These are phyloP conservation scores for Plantago ovata DNA, from an alignment of 257 asterid genomes.

Conservation along the genomic window DNA sequence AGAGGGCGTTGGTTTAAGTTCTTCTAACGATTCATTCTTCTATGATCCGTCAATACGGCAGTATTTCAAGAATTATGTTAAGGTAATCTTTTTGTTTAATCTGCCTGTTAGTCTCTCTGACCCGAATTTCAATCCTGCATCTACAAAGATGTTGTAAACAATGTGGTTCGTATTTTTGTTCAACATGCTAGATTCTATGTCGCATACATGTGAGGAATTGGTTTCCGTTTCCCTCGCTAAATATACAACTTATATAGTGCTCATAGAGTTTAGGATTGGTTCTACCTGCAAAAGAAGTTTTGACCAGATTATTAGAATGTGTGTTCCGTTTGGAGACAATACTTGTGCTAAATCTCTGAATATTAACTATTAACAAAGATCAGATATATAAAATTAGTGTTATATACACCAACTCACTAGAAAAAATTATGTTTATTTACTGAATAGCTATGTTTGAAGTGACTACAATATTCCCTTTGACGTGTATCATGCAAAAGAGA, in stretches of 20 bases:
- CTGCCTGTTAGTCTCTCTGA: slow-evolving; percentile 6
- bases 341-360: too few relatives aligned
- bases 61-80: slow-evolving; percentile 78
- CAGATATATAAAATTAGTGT: too few relatives aligned
- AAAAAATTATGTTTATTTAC: too few relatives aligned
- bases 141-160: neutral
- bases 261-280: slow-evolving; percentile 10
- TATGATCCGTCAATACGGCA: slow-evolving; percentile 89
- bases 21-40: slow-evolving; percentile 96
- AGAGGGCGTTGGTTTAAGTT: slow-evolving; percentile 87
- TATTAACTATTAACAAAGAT: too few relatives aligned
- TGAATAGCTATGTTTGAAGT: too few relatives aligned
- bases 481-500: too few relatives aligned
- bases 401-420: too few relatives aligned
- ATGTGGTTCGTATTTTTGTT: slow-evolving; percentile 17
- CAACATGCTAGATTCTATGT: slow-evolving; percentile 4
- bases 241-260: too few relatives aligned
- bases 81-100: slow-evolving; percentile 47
- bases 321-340: too few relatives aligned
- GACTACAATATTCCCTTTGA: too few relatives aligned
- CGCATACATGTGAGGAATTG: neutral
- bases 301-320: too few relatives aligned
- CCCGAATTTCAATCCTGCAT: neutral
- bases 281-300: too few relatives aligned
- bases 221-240: neutral